phyloP scores from a whole-genome alignment of 805 yeast genomes.

The Metschnikowia gruessii region DNA sequence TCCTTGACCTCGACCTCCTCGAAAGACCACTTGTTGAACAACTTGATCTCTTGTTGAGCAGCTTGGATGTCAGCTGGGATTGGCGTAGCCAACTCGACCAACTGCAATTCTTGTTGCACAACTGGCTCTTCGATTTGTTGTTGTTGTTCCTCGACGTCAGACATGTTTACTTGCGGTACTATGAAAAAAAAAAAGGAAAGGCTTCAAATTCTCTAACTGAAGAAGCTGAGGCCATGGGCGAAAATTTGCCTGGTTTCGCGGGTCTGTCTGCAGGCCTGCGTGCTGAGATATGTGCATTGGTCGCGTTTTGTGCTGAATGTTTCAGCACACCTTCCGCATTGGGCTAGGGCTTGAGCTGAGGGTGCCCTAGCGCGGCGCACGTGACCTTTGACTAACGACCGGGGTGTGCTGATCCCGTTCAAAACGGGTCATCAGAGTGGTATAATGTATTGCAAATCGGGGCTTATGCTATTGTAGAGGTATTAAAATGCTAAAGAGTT shows the following conservation, averaged over 20 bases:
- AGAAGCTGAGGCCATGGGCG: slow-evolving; percentile 1
- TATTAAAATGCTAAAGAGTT: too few species aligned
- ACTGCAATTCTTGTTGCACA: slow-evolving; percentile 81
- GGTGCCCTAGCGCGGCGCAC: slow-evolving; percentile 20
- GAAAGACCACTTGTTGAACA: slow-evolving; percentile 99
- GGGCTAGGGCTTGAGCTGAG: slow-evolving; percentile 14
- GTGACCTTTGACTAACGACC: slow-evolving; percentile 15
- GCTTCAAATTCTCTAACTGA: background rate
- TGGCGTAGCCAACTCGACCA: slow-evolving; percentile 86
- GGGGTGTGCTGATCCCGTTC: too few species aligned
- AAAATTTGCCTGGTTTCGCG: slow-evolving; percentile 9
- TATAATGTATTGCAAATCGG: too few species aligned
- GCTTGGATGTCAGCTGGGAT: slow-evolving; percentile 96
- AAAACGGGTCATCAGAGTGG: too few species aligned
- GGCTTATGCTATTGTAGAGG: too few species aligned
- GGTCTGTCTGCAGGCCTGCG: slow-evolving; percentile 16
- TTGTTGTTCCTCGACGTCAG: slow-evolving; percentile 74
- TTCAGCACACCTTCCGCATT: slow-evolving; percentile 19
- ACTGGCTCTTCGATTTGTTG: slow-evolving; percentile 55
- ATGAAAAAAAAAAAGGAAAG: slow-evolving; percentile 11
- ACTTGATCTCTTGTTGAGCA: slow-evolving; percentile 94
- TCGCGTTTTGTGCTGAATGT: slow-evolving; percentile 16
- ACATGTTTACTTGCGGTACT: slow-evolving; percentile 49
- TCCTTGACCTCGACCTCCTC: slow-evolving; percentile 98
- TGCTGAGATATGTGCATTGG: slow-evolving; percentile 17